Percentiles rank a stretch among this genome's conserved stretches.
phyloP scores from a whole-genome alignment of 352 stramenopile genomes.

The Globisporangium cederbergense region DNA sequence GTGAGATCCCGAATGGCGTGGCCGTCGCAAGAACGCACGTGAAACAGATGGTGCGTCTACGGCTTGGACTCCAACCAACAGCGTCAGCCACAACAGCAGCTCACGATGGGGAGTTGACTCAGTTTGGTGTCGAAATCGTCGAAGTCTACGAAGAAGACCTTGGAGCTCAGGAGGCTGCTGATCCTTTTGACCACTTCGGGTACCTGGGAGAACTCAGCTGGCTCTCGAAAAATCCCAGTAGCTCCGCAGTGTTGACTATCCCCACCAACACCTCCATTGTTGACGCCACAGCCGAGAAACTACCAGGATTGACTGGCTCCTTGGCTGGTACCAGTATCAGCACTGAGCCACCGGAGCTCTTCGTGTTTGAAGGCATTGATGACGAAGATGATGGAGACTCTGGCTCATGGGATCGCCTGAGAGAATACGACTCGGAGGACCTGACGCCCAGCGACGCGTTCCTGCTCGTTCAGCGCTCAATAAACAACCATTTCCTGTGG shows the following conservation, averaged over 20 bases:
- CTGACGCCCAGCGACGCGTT: slow-evolving; percentile 30
- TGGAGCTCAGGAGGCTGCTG: neutral
- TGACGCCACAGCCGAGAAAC: neutral
- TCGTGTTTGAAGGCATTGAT: slow-evolving; percentile 28
- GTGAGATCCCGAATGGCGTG: slow-evolving; percentile 26
- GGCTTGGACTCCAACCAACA: slow-evolving; percentile 1
- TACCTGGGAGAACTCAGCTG: slow-evolving; percentile 41
- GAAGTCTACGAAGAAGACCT: neutral
- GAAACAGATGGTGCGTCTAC: slow-evolving; percentile 24
- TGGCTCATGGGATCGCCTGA: slow-evolving; percentile 43
- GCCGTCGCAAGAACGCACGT: slow-evolving; percentile 18
- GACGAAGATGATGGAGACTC: slow-evolving; percentile 1
- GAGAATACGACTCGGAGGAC: slow-evolving; percentile 65
- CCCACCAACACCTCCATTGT: neutral
- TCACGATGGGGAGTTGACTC: neutral
- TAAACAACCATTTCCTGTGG: slow-evolving; percentile 33
- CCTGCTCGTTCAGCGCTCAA: slow-evolving; percentile 24
- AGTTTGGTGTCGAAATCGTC: slow-evolving; percentile 5
- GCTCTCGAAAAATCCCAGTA: slow-evolving; percentile 6
- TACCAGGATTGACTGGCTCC: neutral
- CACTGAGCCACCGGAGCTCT: slow-evolving; percentile 26
- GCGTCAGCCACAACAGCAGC: neutral
- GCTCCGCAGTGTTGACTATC: neutral
- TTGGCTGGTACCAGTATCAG: neutral
- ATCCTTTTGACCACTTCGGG: slow-evolving; percentile 26